These are phyloP conservation scores for Martiniozyma abietophila DNA, from an alignment of 805 yeast genomes.

Conservation along the genomic window DNA sequence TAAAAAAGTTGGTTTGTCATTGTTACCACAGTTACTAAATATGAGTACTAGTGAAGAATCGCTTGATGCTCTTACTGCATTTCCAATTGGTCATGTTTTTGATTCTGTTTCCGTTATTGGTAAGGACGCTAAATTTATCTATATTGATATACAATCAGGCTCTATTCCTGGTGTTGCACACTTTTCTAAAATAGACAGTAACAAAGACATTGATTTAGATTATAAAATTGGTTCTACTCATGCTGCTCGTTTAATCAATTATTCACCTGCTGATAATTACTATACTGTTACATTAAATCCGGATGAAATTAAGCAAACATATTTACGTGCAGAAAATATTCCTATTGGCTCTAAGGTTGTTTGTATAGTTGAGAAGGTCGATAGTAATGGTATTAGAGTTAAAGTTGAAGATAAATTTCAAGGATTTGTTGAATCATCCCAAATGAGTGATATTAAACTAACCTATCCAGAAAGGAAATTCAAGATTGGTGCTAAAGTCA, in stretches of 20 bases:
- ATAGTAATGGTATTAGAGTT: slow-evolving; percentile 61
- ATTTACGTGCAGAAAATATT: slow-evolving; percentile 60
- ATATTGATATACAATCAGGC: slow-evolving; percentile 47
- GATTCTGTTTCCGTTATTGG: slow-evolving; percentile 54
- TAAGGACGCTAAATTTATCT: slow-evolving; percentile 46
- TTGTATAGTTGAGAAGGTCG: slow-evolving; percentile 46
- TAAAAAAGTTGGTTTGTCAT: slow-evolving; percentile 56
- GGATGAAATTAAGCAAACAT: slow-evolving; percentile 51
- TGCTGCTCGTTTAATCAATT: slow-evolving; percentile 70
- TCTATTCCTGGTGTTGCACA: slow-evolving; percentile 64
- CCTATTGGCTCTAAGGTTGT: slow-evolving; percentile 61
- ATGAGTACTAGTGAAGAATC: slow-evolving; percentile 13
- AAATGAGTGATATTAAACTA: slow-evolving; percentile 76
- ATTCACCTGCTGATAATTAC: slow-evolving; percentile 53
- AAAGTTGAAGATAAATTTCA: slow-evolving; percentile 57
- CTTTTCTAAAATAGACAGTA: slow-evolving; percentile 54
- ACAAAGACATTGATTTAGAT: slow-evolving; percentile 34
- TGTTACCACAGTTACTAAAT: slow-evolving; percentile 37
- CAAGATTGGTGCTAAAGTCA: slow-evolving; percentile 74
- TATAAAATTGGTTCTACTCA: slow-evolving; percentile 60
- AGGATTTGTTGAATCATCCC: slow-evolving; percentile 65
- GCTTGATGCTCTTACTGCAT: slow-evolving; percentile 41
- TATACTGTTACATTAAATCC: slow-evolving; percentile 65
- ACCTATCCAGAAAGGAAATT: slow-evolving; percentile 88
- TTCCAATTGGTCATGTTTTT: slow-evolving; percentile 69